phyloP scores from a whole-genome alignment of 1,139 yeast species.

The Groenewaldozyma auringiensis region DNA sequence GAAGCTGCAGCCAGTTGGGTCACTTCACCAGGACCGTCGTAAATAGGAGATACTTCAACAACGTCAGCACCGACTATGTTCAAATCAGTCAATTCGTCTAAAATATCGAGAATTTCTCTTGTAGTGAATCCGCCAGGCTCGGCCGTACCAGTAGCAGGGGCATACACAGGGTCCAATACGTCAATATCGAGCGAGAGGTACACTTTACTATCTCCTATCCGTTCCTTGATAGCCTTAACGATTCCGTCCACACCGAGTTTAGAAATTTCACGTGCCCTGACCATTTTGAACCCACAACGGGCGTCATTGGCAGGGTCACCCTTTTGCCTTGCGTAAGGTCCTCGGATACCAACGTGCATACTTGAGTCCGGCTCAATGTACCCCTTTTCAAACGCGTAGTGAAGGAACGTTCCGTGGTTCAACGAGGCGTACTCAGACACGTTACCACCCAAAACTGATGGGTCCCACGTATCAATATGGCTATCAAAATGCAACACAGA shows the following conservation, averaged over 20 bases:
- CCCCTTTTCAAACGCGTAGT: constrained; percentile 55
- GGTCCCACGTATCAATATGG: constrained; percentile 70
- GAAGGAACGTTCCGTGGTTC: constrained; percentile 72
- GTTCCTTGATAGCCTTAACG: constrained; percentile 44
- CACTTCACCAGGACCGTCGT: constrained; percentile 52
- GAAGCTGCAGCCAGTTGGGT: constrained; percentile 75
- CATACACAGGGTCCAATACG: constrained; percentile 71
- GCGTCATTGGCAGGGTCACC: constrained; percentile 57
- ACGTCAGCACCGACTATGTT: constrained; percentile 70
- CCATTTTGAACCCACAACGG: constrained; percentile 52
- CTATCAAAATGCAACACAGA: constrained; percentile 67
- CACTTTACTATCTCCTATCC: constrained; percentile 54
- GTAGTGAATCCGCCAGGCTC: constrained; percentile 79
- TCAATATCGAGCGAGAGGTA: constrained; percentile 71
- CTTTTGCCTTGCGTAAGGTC: constrained; percentile 34
- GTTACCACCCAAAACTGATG: constrained; percentile 64
- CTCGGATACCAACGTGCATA: constrained; percentile 63
- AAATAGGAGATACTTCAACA: constrained; percentile 72
- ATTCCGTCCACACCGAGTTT: constrained; percentile 39
- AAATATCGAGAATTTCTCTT: constrained; percentile 55
- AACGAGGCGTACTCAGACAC: constrained; percentile 34
- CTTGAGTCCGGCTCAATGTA: constrained; percentile 43
- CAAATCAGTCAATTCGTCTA: constrained; percentile 51
- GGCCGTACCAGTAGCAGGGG: constrained; percentile 79
- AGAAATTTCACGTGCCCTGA: constrained; percentile 67